Conservation (phyloP, 108 stramenopile species). For the Fragilaria radians region DNA sequence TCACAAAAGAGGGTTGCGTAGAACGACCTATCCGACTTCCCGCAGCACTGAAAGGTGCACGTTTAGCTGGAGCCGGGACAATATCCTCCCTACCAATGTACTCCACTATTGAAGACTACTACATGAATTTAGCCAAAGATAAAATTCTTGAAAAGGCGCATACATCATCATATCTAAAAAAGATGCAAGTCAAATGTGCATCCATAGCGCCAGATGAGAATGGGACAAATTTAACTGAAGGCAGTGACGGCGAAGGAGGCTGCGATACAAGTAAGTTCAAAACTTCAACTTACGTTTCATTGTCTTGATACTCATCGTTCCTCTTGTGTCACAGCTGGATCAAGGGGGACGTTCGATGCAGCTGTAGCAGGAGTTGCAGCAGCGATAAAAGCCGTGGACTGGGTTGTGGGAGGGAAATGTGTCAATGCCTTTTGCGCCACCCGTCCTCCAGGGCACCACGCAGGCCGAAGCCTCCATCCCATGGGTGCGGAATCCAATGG, state of each 20-base stretch:
- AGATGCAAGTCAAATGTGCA: constrained; percentile 57
- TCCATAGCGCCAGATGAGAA: constrained; percentile 35
- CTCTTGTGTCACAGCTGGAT: constrained; percentile 38
- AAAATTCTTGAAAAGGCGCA: constrained; percentile 64
- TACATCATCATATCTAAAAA: constrained; percentile 50
- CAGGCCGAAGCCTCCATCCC: constrained; percentile 74
- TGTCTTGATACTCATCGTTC: constrained; percentile 5
- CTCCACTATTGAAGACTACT: constrained; percentile 52
- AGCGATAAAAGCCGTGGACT: constrained; percentile 77
- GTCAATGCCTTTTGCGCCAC: constrained; percentile 87
- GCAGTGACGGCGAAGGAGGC: constrained; percentile 79
- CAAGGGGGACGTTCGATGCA: constrained; percentile 77
- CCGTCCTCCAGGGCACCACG: constrained; percentile 93
- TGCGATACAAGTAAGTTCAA: constrained; percentile 73
- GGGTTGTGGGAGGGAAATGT: constrained; percentile 77
- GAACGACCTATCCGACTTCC: constrained; percentile 81
- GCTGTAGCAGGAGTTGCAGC: constrained; percentile 88
- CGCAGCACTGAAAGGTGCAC: constrained; percentile 77
- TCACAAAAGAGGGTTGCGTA: constrained; percentile 64
- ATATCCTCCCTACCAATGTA: constrained; percentile 15
- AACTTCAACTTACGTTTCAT: not conserved
- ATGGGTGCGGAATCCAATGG: constrained; percentile 92
- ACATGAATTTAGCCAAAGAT: constrained; percentile 60
- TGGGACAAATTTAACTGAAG: constrained; percentile 71
- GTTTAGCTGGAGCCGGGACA: constrained; percentile 53